A percentile compares a stretch with the other conserved stretches of the same genome.
phyloP scores from a whole-genome alignment of 2,329 filamentous ascomycete genomes.

The Didymella keratinophila region DNA sequence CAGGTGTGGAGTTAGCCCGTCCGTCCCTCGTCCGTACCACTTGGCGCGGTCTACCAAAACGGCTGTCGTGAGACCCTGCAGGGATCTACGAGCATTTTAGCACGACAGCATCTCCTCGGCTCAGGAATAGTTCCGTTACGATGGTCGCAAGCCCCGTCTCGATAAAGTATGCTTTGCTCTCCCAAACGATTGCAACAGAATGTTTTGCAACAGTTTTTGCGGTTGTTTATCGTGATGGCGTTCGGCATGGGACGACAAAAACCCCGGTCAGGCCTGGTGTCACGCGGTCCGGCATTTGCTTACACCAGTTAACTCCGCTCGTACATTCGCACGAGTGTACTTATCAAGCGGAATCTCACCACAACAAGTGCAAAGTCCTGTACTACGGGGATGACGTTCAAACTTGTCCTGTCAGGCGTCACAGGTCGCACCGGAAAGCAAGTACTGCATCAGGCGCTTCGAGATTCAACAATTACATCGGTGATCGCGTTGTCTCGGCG shows the following conservation, averaged over 20 bases:
- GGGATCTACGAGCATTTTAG: conserved; percentile 8
- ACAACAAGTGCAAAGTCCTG: not conserved
- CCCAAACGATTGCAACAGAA: not conserved
- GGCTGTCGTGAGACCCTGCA: conserved; percentile 9
- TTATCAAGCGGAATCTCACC: conserved; percentile 17
- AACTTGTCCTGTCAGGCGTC: conserved; percentile 24
- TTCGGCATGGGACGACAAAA: conserved; percentile 6
- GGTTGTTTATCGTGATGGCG: not conserved
- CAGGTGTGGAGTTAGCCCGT: conserved; percentile 30
- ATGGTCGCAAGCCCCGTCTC: not conserved
- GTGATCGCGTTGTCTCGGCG: conserved; percentile 25
- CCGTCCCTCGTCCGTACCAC: conserved; percentile 25
- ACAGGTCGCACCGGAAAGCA: conserved; percentile 25
- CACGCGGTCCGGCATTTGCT: conserved; percentile 19
- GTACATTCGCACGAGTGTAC: conserved; percentile 16
- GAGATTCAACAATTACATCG: conserved; percentile 20
- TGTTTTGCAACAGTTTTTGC: not conserved
- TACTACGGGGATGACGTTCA: conserved; percentile 26
- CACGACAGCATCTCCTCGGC: conserved; percentile 7
- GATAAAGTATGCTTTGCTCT: not conserved
- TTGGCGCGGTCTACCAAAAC: conserved; percentile 8
- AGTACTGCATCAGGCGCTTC: conserved; percentile 23
- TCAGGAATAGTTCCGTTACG: not conserved
- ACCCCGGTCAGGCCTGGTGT: conserved; percentile 10
- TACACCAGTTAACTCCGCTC: conserved; percentile 30